Evolutionary conservation across 2,329 filamentous ascomycete species (phyloP).

Genomic region (Pleoardoris graminearum): DNA sequence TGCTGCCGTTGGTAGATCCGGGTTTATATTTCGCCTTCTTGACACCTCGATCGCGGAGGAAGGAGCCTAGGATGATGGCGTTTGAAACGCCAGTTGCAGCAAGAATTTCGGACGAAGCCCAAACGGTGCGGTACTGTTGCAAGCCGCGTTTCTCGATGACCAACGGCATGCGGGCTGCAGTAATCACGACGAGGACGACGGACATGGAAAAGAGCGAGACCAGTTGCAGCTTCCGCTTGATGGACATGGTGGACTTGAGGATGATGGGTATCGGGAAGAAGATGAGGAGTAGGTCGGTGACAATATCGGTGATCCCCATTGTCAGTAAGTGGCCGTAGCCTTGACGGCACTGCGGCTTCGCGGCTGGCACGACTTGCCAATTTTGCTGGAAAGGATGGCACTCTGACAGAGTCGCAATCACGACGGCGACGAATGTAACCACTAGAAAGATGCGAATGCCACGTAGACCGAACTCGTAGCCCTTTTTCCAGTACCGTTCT

Average conservation of each 20-base stretch:
- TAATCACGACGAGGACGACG: conserved; percentile 76
- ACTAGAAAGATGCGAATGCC: conserved; percentile 74
- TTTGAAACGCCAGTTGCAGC: conserved; percentile 88
- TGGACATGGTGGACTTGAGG: conserved; percentile 72
- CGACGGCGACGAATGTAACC: conserved; percentile 76
- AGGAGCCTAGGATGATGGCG: conserved; percentile 85
- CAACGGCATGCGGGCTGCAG: conserved; percentile 77
- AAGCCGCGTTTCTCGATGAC: conserved; percentile 71
- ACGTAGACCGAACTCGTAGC: conserved; percentile 71
- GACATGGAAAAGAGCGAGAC: conserved; percentile 82
- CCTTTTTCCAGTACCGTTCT: conserved; percentile 76
- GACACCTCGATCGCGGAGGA: conserved; percentile 83
- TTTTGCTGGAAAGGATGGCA: conserved; percentile 67
- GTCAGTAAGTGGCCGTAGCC: conserved; percentile 85
- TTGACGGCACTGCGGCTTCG: conserved; percentile 81
- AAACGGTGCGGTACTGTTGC: conserved; percentile 85
- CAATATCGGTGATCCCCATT: conserved; percentile 84
- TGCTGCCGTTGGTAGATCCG: conserved; percentile 56
- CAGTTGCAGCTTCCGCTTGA: conserved; percentile 79
- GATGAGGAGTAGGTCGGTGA: conserved; percentile 86
- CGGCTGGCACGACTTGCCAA: conserved; percentile 70
- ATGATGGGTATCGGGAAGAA: conserved; percentile 90
- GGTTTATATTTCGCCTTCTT: conserved; percentile 82
- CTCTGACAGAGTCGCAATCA: conserved; percentile 81
- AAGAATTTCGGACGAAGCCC: conserved; percentile 87